A percentile compares a stretch with the other conserved stretches of the same genome.
Conservation (phyloP, 2,329 filamentous ascomycete genomes). For the Diplocarpon rosae region DNA sequence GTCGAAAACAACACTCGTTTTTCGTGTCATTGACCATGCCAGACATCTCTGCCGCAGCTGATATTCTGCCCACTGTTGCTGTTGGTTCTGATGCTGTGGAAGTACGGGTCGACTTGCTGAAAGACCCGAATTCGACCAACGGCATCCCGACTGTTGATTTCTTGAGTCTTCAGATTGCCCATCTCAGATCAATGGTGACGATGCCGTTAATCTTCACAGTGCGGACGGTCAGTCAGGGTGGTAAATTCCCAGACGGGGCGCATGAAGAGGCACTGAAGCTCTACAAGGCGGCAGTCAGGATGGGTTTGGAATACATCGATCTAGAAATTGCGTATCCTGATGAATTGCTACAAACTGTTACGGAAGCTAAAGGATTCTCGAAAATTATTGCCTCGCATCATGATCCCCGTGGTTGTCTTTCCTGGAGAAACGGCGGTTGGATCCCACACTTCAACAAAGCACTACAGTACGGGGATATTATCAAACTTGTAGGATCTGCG, state of each 20-base stretch:
- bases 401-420: conserved; percentile 66
- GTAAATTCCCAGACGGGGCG: conserved; percentile 71
- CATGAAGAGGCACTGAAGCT: conserved; percentile 60
- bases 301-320: conserved; percentile 88
- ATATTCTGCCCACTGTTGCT: conserved; percentile 59
- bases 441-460: conserved; percentile 82
- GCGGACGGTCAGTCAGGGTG: conserved; percentile 75
- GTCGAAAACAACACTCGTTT: conserved; percentile 67
- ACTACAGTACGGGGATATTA: conserved; percentile 79
- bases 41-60: conserved; percentile 51
- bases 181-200: conserved; percentile 59
- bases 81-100: conserved; percentile 90
- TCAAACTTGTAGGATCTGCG: conserved; percentile 86
- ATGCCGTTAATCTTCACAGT: conserved; percentile 89
- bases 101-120: conserved; percentile 79
- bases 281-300: conserved; percentile 66
- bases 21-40: conserved; percentile 87
- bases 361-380: conserved; percentile 55
- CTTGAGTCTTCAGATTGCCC: conserved; percentile 68
- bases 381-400: conserved; percentile 94
- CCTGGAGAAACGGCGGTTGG: conserved; percentile 92
- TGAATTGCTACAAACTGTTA: conserved; percentile 58
- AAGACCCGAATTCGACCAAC: conserved; percentile 46
- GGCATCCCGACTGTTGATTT: conserved; percentile 60
- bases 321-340: conserved; percentile 81